Base-by-base conservation (phyloP, 495 filamentous ascomycete species). In the Cairneyella variabilis region DNA sequence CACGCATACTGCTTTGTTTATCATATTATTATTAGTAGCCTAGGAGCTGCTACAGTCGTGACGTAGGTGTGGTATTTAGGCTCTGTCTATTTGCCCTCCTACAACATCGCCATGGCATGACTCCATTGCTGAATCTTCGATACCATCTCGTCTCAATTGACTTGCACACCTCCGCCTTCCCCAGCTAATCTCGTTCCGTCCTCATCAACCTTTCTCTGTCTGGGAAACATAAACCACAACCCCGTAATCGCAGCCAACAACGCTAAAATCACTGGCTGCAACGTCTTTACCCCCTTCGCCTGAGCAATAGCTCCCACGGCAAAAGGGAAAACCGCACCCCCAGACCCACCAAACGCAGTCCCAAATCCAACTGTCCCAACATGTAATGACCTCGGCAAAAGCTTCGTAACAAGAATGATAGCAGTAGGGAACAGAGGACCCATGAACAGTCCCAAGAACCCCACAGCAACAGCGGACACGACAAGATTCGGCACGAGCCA, bases 401-500 rank as follows among this genome's bases (percentile, higher is more conserved):
- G 75, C 64, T 90, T 93, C 0, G 88, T 90, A 14, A 85, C 77
- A 22, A 83, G 82, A 9, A 92, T 80, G 8, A 95, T 77, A 14
- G 80, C 86, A 1, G 84, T 88, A 1, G 90, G 90, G 68, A 92
- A 85, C 12, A 95, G 69, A 0, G 90, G 89, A 0, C 90, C 90
- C 3, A 95, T 71, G 38, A 93, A 77, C 56, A 92, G 77, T 7
- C 90, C 90, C 34, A 95, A 65, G 20, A 93, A 72, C 2, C 80
- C 71, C 2, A 91, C 87, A 16, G 84, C 78, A 10, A 91, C 76
- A 10, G 85, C 83, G 9, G 85, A 84, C 0, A 86, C 84, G 25
- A 88, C 74, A 40, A 91, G 81, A 48, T 81, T 82, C 3, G 88
- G 90, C n/a, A 95, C 78, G 9, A 90, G 75, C 90, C 89, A 95